Evolutionary conservation across 345 rosid genomes (phyloP), one percentile per base, ranked within the genome.

Genomic region (Citrus australasica): DNA sequence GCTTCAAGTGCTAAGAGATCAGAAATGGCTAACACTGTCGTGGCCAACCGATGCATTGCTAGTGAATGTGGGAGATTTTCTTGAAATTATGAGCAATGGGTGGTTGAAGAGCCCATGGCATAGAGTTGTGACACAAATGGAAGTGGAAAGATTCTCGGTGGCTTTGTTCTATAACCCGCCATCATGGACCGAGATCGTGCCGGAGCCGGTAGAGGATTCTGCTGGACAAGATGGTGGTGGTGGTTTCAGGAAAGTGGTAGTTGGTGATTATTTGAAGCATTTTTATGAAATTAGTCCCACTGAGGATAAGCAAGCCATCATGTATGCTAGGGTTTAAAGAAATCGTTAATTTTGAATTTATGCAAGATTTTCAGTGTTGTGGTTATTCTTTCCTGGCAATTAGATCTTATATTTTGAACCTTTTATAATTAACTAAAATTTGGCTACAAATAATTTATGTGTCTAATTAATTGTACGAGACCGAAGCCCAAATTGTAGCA

Each of bases 61-160:
- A 11, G 51, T 46, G 51, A 46, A 46, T 3, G 51, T 46, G 51
- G 51, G 51, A 46, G 51, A 11, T 13, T 46, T 46, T 0, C 51
- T 46, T 46, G 51, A 46, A 46, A 46, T 46, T 46, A 46, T 46
- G 51, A 46, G 51, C 51, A 46, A 46, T 27, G 82, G 85, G 32
- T 33, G 77, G 66, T 33, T 75, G 42, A 37, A 58, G 70, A 79
- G 85, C 82, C 85, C 82, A 11, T 79, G 82, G 82, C 82, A 83
- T 46, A 51, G 85, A 80, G 77, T 56, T 32, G 82, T 65, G 58
- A 75, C 74, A 8, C 79, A 71, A 38, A 46, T 11, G 51, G 67
- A 70, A 19, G 66, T 7, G 8, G 85, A 76, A 24, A 17, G 82
- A 19, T 69, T 82, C 65, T 82, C 82, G 27, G 76, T 71, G 22